Base-by-base conservation (phyloP, 2,329 filamentous ascomycete species). In the Talaromyces sp. region DNA sequence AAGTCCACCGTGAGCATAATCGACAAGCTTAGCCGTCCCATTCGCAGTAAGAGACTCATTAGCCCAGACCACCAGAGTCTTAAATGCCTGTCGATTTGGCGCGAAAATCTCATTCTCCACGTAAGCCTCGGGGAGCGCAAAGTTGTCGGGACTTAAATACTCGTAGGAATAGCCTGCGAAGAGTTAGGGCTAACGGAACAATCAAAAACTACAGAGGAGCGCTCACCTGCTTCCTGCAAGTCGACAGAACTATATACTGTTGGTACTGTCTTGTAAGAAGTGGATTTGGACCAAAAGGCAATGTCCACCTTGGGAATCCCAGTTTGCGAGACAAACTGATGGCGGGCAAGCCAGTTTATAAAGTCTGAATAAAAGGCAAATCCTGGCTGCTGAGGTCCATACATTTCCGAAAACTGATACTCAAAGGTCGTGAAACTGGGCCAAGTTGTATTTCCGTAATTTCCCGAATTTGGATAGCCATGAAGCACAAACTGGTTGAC, bases 361-460 rank as follows among this genome's bases (percentile, higher is more conserved):
- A 66, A 62, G 15, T 78, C 76, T 5, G 66, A 65, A 42, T 77
- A 75, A 32, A 74, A 70, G 17, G 73, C 69, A 76, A 77, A 82
- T 1, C 71, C 73, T 1, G 80, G 80, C 55, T 80, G 75, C 7
- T 75, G 70, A 0, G 66, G 69, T 4, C 70, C 70, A 61, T 76
- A 74, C 68, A 77, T 73, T n/a, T 79, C 77, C 0, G 74, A 73
- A 57, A 75, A 79, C 0, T 67, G 52, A 62, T 79, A 82, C 5
- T 62, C 62, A 61, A 82, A 82, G 0, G 79, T 72, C 0, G 76
- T 77, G 57, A 75, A 80, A 0, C 77, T 78, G 0, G 81, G 81
- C 80, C 81, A 83, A 0, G 81, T 82, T 0, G 81, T 82, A 55
- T 78, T 75, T 0, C 67, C 66, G 58, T 82, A 82, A 5, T 74